phyloP scores from a whole-genome alignment of 805 yeast species.

The Blastobotrys mokoenaii region DNA sequence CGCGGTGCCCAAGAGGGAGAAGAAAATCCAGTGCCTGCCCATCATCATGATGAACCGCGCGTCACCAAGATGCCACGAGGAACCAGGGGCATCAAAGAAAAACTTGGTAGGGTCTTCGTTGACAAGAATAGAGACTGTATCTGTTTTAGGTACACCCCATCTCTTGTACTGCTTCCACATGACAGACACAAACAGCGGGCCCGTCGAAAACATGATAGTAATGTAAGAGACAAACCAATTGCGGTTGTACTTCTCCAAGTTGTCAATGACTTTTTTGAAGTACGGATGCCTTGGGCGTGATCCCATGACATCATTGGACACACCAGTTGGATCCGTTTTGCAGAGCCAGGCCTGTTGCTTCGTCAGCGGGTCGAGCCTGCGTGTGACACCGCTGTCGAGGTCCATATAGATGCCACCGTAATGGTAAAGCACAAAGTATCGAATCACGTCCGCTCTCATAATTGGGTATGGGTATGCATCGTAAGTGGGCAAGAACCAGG shows the following conservation, averaged over 20 bases:
- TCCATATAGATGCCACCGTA: conserved; percentile 90
- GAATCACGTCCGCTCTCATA: conserved; percentile 82
- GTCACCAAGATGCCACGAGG: conserved; percentile 89
- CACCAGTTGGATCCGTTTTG: conserved; percentile 82
- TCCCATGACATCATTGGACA: conserved; percentile 91
- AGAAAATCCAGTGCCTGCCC: conserved; percentile 65
- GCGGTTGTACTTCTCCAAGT: conserved; percentile 51
- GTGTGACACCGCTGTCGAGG: conserved; percentile 79
- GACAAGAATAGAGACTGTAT: background rate
- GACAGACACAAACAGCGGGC: conserved; percentile 79
- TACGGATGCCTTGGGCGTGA: conserved; percentile 81
- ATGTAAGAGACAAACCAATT: conserved; percentile 83
- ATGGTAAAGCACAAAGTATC: conserved; percentile 75
- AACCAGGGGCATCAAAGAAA: conserved; percentile 70
- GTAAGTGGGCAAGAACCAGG: conserved; percentile 80
- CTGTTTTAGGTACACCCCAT: background rate
- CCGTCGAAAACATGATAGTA: conserved; percentile 89
- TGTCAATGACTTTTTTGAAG: conserved; percentile 60
- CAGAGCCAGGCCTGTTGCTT: conserved; percentile 80
- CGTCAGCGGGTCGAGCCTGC: conserved; percentile 71
- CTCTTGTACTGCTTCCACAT: conserved; percentile 83
- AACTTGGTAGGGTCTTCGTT: conserved; percentile 36
- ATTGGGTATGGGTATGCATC: conserved; percentile 74
- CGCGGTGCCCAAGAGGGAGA: conserved; percentile 53
- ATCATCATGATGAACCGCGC: conserved; percentile 68